These are phyloP conservation scores for Macadamia tetraphylla DNA, from an alignment of 164 flowering plant species.

Conservation along the genomic window DNA sequence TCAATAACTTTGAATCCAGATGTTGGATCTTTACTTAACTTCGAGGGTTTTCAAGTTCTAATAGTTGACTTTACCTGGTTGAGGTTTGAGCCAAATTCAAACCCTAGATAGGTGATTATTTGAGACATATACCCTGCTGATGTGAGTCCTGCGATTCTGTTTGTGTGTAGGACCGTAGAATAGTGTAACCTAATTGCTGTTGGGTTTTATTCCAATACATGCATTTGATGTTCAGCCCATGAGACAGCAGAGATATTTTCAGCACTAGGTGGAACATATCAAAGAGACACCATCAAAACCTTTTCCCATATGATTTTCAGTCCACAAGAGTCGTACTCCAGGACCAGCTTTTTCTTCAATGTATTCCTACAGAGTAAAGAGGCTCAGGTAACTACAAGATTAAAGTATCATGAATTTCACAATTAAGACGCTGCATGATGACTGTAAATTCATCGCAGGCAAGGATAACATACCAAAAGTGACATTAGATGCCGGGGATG, in stretches of 20 bases:
- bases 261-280: background rate
- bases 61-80: too few species aligned
- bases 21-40: too few species aligned
- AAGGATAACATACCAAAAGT: constrained; percentile 34
- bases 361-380: constrained; percentile 26
- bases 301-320: constrained; percentile 30
- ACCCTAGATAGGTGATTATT: too few species aligned
- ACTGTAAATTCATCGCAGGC: background rate
- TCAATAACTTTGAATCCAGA: too few species aligned
- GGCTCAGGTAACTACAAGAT: background rate
- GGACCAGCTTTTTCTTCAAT: constrained; percentile 45
- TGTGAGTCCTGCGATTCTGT: too few species aligned
- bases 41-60: too few species aligned
- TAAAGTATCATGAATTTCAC: background rate
- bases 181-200: too few species aligned
- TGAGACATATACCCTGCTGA: too few species aligned
- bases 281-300: constrained; percentile 38
- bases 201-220: too few species aligned
- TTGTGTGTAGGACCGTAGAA: too few species aligned
- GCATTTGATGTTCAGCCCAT: too few species aligned
- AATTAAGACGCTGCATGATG: background rate
- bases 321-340: constrained; percentile 36
- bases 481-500: constrained; percentile 57
- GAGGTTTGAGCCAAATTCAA: too few species aligned
- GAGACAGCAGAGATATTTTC: background rate